These are phyloP conservation scores for Paecilomyces dactylethromorphus DNA, from an alignment of 2,329 filamentous ascomycete genomes.

Conservation along the genomic window DNA sequence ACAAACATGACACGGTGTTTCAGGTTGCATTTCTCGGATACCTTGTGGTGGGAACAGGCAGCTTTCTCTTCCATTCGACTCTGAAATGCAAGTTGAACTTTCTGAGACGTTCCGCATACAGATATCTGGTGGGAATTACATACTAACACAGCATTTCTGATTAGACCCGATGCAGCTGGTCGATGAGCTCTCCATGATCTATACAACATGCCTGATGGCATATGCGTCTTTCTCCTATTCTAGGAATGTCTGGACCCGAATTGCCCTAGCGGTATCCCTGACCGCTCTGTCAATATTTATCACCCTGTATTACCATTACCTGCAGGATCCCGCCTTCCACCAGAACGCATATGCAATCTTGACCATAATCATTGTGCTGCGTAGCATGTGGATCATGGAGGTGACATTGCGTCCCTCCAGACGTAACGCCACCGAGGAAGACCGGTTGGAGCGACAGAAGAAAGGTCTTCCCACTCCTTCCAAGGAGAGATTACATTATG, in stretches of 20 bases:
- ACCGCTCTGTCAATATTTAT: slow-evolving; percentile 58
- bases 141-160: neutral
- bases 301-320: slow-evolving; percentile 72
- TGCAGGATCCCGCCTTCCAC: slow-evolving; percentile 77
- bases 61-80: slow-evolving; percentile 58
- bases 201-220: slow-evolving; percentile 63
- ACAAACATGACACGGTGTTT: slow-evolving; percentile 72
- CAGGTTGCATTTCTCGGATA: slow-evolving; percentile 59
- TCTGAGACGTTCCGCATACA: neutral
- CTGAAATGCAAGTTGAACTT: slow-evolving; percentile 48
- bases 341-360: slow-evolving; percentile 71
- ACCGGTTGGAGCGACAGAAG: slow-evolving; percentile 34
- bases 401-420: slow-evolving; percentile 54
- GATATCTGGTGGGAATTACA: neutral
- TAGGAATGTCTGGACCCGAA: slow-evolving; percentile 45
- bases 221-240: slow-evolving; percentile 71
- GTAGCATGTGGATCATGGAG: slow-evolving; percentile 74
- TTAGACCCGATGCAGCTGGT: slow-evolving; percentile 66
- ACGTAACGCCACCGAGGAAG: slow-evolving; percentile 42
- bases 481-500: slow-evolving; percentile 39
- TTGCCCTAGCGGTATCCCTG: slow-evolving; percentile 52
- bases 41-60: slow-evolving; percentile 54
- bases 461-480: slow-evolving; percentile 32
- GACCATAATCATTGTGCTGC: slow-evolving; percentile 62
- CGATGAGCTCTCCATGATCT: slow-evolving; percentile 66